Evolutionary conservation across 257 asterid genomes (phyloP), one percentile per base, ranked within the genome.

Genomic region (Salvia hispanica): DNA sequence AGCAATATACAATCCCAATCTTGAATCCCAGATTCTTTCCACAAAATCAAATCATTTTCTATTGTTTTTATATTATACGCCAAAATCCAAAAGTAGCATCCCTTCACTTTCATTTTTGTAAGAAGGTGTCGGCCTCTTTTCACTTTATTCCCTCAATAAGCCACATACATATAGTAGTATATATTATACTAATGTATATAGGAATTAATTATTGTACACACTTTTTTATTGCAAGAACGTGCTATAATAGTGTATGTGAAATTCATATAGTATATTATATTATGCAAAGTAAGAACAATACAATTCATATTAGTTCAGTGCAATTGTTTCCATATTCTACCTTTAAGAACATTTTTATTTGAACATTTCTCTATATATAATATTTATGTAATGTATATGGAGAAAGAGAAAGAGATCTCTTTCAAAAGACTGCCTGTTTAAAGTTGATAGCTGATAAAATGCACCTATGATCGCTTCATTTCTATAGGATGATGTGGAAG

Each of bases 71-170:
- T 50, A 52, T 14, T 76, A 51, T 54, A 69, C 72, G 53, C 75
- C 55, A 66, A 34, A 72, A 78, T 55, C 73, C 56, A 70, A 80
- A 80, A 83, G 83, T 67, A 64, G 79, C 78, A 73, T 74, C 76
- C 64, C 81, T 60, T 83, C 89, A 80, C 96, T 85, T 91, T 88
- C 81, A 75, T 76, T 77, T 40, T 50, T 77, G 81, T 75, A 82
- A 77, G 88, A 80, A 85, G 81, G 77, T 88, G 94, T 84, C 90
- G 84, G 86, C 64, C 55, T 45, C 92, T 84, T 92, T 92, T 79
- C 94, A 86, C 98, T 92, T 92, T 90, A 92, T 92, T 92, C 71
- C 78, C 77, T 70, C 54, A 79, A 77, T 69, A 69, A 73, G 76
- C 76, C 72, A 77, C 66, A 71, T 25, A 25, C 31, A 25, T 25